Conservation (phyloP, 2,329 filamentous ascomycete species). For the Colletotrichum viniferum region DNA sequence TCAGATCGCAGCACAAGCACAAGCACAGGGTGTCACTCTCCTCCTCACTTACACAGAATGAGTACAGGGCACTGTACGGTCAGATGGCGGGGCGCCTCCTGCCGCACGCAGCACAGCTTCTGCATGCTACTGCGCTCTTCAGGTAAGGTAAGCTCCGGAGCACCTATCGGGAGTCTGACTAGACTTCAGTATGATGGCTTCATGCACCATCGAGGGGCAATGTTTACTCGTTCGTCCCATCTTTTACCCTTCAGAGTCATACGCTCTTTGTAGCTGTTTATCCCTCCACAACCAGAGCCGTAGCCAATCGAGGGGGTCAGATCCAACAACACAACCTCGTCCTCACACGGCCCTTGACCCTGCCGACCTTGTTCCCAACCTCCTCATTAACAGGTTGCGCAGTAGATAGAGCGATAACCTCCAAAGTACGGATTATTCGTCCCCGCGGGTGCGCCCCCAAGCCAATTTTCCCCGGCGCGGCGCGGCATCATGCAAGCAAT, state of each 20-base stretch:
- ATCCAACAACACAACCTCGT: conserved; percentile 11
- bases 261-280: background rate
- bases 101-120: background rate
- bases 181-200: background rate
- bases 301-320: conserved; percentile 1
- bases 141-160: background rate
- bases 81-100: background rate
- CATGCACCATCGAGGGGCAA: conserved; percentile 1
- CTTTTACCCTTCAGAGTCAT: background rate
- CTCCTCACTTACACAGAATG: background rate
- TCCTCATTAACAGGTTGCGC: background rate
- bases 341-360: background rate
- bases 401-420: background rate
- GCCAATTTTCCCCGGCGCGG: background rate
- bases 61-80: background rate
- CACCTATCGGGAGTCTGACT: background rate
- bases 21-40: background rate
- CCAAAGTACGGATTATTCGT: background rate
- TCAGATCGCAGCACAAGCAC: background rate
- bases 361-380: background rate
- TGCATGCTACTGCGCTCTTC: background rate
- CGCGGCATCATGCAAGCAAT: conserved; percentile 8
- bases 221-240: conserved; percentile 1
- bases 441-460: background rate
- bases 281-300: background rate